Evolutionary conservation across 257 asterid genomes (phyloP).

Genomic region (Nicotiana knightiana): DNA sequence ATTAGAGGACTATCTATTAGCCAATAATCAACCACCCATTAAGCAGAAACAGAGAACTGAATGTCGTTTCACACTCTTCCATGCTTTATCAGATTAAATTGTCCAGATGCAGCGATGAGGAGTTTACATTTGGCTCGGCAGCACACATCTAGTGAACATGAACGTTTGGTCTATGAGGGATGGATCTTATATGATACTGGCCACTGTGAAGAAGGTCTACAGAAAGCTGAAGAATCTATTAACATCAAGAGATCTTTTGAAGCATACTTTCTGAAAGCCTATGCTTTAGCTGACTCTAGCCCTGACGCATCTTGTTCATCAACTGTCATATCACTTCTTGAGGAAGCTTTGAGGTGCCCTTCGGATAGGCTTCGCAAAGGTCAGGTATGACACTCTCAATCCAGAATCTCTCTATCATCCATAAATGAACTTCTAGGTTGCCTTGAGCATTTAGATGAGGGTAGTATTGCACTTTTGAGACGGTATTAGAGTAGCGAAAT

Average conservation of each 20-base stretch:
- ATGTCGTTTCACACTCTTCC: background rate
- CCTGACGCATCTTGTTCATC: conserved; percentile 90
- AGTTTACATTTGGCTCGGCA: conserved; percentile 91
- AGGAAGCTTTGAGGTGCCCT: conserved; percentile 95
- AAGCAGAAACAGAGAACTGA: background rate
- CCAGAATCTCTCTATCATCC: background rate
- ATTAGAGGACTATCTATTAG: background rate
- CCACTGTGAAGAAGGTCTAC: conserved; percentile 90
- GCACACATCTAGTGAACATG: conserved; percentile 85
- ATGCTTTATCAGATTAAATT: conserved; percentile 60
- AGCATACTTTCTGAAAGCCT: conserved; percentile 98
- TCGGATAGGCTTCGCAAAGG: conserved; percentile 99
- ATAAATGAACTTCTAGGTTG: background rate
- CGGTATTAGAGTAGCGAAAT: background rate
- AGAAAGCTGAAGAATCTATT: conserved; percentile 94
- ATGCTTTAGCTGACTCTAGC: conserved; percentile 97
- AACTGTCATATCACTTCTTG: conserved; percentile 78
- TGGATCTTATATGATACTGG: conserved; percentile 97
- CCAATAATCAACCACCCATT: background rate
- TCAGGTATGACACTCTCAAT: conserved; percentile 51
- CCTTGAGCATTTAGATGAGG: background rate
- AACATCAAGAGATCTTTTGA: conserved; percentile 87
- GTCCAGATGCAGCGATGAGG: conserved; percentile 99
- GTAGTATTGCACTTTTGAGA: background rate
- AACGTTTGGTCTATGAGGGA: conserved; percentile 90